A percentile compares a stretch with the other conserved stretches of the same genome.
Conservation (phyloP, 805 yeast species). For the Wickerhamomyces ciferrii region DNA sequence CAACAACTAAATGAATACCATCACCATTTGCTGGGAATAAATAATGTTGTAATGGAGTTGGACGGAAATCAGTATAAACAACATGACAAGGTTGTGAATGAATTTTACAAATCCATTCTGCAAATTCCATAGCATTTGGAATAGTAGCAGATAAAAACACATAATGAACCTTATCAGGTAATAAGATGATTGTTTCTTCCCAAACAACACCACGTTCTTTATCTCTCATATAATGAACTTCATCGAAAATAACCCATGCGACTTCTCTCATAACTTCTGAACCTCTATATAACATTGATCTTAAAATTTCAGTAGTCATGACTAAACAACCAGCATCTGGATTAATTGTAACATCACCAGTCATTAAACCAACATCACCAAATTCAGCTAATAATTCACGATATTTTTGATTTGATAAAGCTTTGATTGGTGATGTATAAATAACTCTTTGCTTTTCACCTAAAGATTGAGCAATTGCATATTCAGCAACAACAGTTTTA, state of each 20-base stretch:
- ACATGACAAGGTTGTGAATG: conserved; percentile 98
- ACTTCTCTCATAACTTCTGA: conserved; percentile 98
- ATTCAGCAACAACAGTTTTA: conserved; percentile 95
- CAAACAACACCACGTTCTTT: conserved; percentile 98
- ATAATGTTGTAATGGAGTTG: conserved; percentile 97
- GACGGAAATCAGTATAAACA: conserved; percentile 97
- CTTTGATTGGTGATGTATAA: conserved; percentile 93
- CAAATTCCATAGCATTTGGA: conserved; percentile 97
- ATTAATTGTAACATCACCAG: conserved; percentile 98
- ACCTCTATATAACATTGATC: conserved; percentile 96
- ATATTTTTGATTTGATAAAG: conserved; percentile 89
- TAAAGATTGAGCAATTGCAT: conserved; percentile 93
- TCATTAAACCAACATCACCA: conserved; percentile 97
- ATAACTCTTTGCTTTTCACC: conserved; percentile 90
- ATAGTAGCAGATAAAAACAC: conserved; percentile 94
- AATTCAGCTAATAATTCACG: conserved; percentile 89
- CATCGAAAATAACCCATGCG: conserved; percentile 98
- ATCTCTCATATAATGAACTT: conserved; percentile 98
- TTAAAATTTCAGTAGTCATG: conserved; percentile 97
- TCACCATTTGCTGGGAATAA: conserved; percentile 98
- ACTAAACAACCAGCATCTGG: conserved; percentile 98
- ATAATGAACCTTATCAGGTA: conserved; percentile 94
- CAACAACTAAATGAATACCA: conserved; percentile 96
- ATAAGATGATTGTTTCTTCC: conserved; percentile 95
- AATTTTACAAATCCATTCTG: conserved; percentile 96